These are phyloP conservation scores for Aaosphaeria pasadenensis DNA, from an alignment of 2,329 filamentous ascomycete genomes.

Conservation along the genomic window DNA sequence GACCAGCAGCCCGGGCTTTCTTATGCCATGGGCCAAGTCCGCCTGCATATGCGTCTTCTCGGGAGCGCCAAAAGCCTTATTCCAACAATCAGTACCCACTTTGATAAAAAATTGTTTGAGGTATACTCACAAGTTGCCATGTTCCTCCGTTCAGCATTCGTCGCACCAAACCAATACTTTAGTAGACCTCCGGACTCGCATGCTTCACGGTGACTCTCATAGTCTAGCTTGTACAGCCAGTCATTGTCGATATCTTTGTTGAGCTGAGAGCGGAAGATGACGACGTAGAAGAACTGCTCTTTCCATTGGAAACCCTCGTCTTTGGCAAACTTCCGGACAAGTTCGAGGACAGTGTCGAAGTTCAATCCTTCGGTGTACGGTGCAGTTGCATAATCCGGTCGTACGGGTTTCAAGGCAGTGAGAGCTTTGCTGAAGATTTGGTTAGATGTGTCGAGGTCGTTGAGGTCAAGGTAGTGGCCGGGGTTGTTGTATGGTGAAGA, in stretches of 20 bases:
- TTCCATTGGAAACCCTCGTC: conserved; percentile 42
- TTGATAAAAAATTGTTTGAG: neutral
- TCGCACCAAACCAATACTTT: conserved; percentile 88
- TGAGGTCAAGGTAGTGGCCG: conserved; percentile 71
- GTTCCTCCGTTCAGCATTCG: conserved; percentile 69
- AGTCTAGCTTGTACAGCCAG: conserved; percentile 70
- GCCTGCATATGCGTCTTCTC: conserved; percentile 60
- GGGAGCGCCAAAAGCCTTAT: conserved; percentile 62
- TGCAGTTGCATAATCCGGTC: conserved; percentile 72
- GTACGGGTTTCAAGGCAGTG: conserved; percentile 59
- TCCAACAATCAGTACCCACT: neutral
- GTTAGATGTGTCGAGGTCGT: conserved; percentile 62
- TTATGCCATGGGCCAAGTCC: conserved; percentile 57
- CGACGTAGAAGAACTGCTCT: conserved; percentile 71
- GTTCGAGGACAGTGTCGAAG: conserved; percentile 62
- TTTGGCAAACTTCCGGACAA: conserved; percentile 53
- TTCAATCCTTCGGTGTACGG: conserved; percentile 75
- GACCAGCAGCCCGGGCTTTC: conserved; percentile 49
- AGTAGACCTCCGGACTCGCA: conserved; percentile 75
- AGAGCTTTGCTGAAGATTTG: conserved; percentile 71
- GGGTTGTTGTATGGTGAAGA: conserved; percentile 73
- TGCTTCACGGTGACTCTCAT: conserved; percentile 76
- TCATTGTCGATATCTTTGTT: conserved; percentile 64
- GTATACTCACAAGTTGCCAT: conserved; percentile 64
- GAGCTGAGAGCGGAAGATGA: conserved; percentile 76